These are phyloP conservation scores for Piper longum DNA, from an alignment of 164 flowering plant species.

Conservation along the genomic window DNA sequence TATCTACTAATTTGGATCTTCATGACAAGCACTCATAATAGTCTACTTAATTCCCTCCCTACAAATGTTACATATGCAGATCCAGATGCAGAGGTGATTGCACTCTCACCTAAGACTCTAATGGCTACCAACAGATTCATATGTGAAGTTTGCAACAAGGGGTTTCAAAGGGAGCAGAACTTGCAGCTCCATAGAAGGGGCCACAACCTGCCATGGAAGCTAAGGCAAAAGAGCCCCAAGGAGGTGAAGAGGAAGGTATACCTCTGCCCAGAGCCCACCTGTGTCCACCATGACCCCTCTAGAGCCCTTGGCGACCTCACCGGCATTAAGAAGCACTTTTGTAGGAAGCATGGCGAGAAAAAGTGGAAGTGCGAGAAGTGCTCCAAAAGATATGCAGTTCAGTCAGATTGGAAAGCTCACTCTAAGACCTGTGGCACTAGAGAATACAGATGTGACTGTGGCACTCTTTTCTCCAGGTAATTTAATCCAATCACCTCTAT, in stretches of 20 bases:
- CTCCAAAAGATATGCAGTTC: slow-evolving; percentile 77
- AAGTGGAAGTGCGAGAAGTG: slow-evolving; percentile 93
- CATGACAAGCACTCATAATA: too few species aligned
- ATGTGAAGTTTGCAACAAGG: slow-evolving; percentile 95
- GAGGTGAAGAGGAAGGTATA: slow-evolving; percentile 69
- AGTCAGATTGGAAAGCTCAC: slow-evolving; percentile 93
- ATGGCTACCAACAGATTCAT: slow-evolving; percentile 93
- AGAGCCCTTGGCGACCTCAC: slow-evolving; percentile 90
- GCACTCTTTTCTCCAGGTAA: slow-evolving; percentile 89
- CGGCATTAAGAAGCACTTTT: slow-evolving; percentile 82
- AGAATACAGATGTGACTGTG: slow-evolving; percentile 82
- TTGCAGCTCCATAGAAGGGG: slow-evolving; percentile 91
- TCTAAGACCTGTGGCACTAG: slow-evolving; percentile 80
- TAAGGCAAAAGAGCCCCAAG: slow-evolving; percentile 67
- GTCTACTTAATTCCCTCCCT: too few species aligned
- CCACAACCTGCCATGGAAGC: slow-evolving; percentile 92
- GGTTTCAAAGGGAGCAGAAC: slow-evolving; percentile 89
- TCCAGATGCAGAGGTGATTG: slow-evolving; percentile 88
- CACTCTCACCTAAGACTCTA: slow-evolving; percentile 82
- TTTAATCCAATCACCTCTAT: background rate
- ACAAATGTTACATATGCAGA: slow-evolving; percentile 20
- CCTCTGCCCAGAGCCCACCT: slow-evolving; percentile 78
- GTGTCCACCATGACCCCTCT: slow-evolving; percentile 85
- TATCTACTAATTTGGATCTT: slow-evolving; percentile 4
- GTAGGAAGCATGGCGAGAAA: slow-evolving; percentile 91